Evolutionary conservation across 305 asterid species (phyloP), one percentile per base, ranked within the genome.

Genomic region (Fraxinus platypoda): DNA sequence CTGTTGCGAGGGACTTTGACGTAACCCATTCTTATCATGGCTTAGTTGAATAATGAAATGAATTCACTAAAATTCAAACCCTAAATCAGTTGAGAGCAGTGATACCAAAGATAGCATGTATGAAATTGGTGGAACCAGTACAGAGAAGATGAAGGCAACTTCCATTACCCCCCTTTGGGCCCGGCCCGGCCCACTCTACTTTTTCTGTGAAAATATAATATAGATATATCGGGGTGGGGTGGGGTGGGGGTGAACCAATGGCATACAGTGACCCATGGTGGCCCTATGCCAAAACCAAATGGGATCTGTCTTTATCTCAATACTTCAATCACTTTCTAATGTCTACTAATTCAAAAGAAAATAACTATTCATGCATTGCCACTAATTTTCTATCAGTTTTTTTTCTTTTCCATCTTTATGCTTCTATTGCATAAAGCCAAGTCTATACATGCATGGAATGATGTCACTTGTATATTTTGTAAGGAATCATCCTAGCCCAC

Each of bases 261-360:
- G 83, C 64, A 84, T 72, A 57, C 78, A 79, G 49, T 70, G 78
- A 81, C 68, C 54, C 80, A 81, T 78, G 79, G 64, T 78, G 79
- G 71, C 77, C 84, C 78, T 78, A 78, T 76, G 80, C 78, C 81
- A 43, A 87, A 78, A 86, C 78, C 82, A 81, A 80, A 84, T 85
- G 90, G 94, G 89, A 82, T 86, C 82, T 83, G 87, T 87, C 87
- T 21, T 46, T 68, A 78, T 87, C 92, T 57, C 84, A 77, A 43
- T 83, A 84, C 89, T 86, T 85, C 85, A 5, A 83, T 91, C 94
- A 76, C 87, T 90, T 87, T 90, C 93, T 15, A 66, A 76, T 83
- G 91, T 80, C 85, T 89, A 86, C 90, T 72, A 74, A 66, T 79
- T 76, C 59, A 71, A 64, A 82, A 83, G 31, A 78, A 85, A 84